Evolutionary conservation across 345 rosid species (phyloP), one percentile per base, ranked within the genome.

Genomic region (Hibiscus tridactylites): DNA sequence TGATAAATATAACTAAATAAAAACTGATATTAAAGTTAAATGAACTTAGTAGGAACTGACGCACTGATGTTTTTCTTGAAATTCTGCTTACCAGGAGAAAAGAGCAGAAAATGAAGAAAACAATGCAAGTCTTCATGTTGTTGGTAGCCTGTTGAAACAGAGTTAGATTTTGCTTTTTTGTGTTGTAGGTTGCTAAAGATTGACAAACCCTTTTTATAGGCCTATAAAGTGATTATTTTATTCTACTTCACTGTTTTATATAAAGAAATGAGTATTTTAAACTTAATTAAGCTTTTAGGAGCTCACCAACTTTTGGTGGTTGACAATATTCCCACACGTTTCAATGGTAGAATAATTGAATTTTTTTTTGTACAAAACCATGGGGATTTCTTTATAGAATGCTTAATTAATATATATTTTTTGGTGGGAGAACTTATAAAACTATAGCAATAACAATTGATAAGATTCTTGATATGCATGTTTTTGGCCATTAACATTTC

Each of bases 11-110:
- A 52, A 52, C 26, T 9, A 56, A 65, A 65, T 44, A 31, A 24
- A 65, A 11, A n/a, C 49, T 16, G 12, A 35, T 24, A 8, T 63
- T 63, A 37, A 35, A 12, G 29, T 39, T 35, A 35, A 62, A 7
- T 31, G 10, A 16, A 63, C 28, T 63, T n/a, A 6, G 9, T 63
- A 35, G 49, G 21, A 62, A n/a, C 8, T 9, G 28, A 26, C 5
- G 31, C 1, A 35, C 47, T 35, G 61, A 1, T 9, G 2, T 21
- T 42, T 39, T 33, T 37, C 12, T 63, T 37, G 37, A 60, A 29
- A 29, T 9, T 39, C 53, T 67, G 28, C 60, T 50, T 68, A 68
- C 71, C 60, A 50, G 60, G 60, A 68, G 59, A 68, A 29, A 24
- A 29, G 29, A 29, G 46, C 60, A 68, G 59, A 68, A n/a, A 29